phyloP scores from a whole-genome alignment of 148 eudicot species.

The Dysphania ambrosioides region DNA sequence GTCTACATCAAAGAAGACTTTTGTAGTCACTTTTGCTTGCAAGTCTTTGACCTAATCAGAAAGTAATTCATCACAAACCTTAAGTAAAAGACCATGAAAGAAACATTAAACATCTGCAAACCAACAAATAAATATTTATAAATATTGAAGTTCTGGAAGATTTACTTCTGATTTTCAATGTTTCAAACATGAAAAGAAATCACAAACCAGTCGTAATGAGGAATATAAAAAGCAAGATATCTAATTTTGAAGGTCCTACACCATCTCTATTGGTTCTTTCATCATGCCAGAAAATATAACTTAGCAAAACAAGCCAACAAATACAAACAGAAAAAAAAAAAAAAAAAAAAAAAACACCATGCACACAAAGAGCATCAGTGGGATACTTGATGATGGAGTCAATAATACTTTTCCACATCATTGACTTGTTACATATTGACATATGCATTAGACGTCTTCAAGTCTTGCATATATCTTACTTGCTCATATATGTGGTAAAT shows the following conservation, averaged over 20 bases:
- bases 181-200: background rate
- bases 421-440: background rate
- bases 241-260: background rate
- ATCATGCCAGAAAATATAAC: background rate
- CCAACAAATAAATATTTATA: background rate
- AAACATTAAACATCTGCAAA: background rate
- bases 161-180: background rate
- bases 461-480: background rate
- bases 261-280: background rate
- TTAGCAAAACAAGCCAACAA: background rate
- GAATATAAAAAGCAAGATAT: no score
- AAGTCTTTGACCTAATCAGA: constrained; percentile 12
- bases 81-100: background rate
- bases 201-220: background rate
- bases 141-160: background rate
- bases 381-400: background rate
- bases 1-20: constrained; percentile 38
- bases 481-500: background rate
- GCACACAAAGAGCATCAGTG: background rate
- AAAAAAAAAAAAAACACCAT: background rate
- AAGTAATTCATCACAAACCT: background rate
- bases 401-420: background rate
- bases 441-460: background rate
- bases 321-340: background rate
- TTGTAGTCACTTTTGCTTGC: constrained; percentile 18